Conservation (phyloP, 192 early-diverging fungal genomes). For the Helicostylum pulchrum region DNA sequence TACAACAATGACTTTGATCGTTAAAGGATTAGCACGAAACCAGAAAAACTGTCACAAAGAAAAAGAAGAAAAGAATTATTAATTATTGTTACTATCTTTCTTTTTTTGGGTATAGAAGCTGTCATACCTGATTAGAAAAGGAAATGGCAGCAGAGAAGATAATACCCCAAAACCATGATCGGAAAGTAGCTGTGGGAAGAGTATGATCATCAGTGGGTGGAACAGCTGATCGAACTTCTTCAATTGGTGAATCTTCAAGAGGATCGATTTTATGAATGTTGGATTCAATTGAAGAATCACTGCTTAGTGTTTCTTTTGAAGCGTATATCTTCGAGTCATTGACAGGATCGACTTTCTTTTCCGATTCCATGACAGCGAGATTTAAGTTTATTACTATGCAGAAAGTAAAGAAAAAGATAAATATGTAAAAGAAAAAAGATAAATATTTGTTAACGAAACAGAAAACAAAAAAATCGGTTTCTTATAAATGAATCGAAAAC, state of each 20-base stretch:
- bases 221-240: conserved; percentile 67
- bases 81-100: too few relatives aligned
- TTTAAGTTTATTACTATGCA: neutral
- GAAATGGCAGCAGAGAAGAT: conserved; percentile 59
- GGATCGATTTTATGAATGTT: neutral
- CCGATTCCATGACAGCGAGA: neutral
- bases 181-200: conserved; percentile 68
- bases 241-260: conserved; percentile 57
- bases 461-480: too few relatives aligned
- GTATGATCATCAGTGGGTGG: conserved; percentile 66
- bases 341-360: too few relatives aligned
- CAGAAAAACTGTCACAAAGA: conserved; percentile 66
- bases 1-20: conserved; percentile 66
- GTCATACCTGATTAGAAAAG: conserved; percentile 60
- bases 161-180: conserved; percentile 71
- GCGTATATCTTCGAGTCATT: neutral
- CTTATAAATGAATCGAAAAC: too few relatives aligned
- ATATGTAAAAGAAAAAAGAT: neutral
- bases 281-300: neutral
- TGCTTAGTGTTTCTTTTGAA: neutral
- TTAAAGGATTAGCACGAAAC: conserved; percentile 80
- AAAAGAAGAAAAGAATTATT: too few relatives aligned
- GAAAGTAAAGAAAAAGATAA: neutral
- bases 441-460: neutral
- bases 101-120: neutral